Evolutionary conservation across 768 basidiomycete species (phyloP).

Genomic region (Megacollybia marginata): DNA sequence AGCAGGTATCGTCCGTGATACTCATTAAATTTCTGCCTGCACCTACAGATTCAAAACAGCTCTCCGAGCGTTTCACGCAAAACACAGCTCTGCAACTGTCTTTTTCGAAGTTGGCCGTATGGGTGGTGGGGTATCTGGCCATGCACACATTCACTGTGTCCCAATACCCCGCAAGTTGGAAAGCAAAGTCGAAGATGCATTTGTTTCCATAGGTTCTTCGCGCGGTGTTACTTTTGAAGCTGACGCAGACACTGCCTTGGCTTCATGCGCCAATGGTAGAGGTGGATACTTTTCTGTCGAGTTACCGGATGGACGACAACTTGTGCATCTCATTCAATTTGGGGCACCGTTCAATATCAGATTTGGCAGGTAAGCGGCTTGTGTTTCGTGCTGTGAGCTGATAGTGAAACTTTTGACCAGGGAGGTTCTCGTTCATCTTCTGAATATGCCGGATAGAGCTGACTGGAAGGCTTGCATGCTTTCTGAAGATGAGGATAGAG

Average conservation of each 20-base stretch:
- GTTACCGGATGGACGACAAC: constrained; percentile 74
- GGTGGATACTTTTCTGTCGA: constrained; percentile 89
- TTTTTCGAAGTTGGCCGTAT: constrained; percentile 85
- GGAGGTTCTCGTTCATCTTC: constrained; percentile 70
- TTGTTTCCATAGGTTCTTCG: constrained; percentile 59
- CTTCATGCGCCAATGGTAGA: constrained; percentile 40
- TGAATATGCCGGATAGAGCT: constrained; percentile 68
- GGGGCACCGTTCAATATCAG: constrained; percentile 80
- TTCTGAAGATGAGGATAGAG: constrained; percentile 77
- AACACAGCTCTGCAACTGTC: constrained; percentile 61
- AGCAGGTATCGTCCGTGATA: constrained; percentile 4
- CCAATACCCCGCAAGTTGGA: constrained; percentile 64
- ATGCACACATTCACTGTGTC: constrained; percentile 87
- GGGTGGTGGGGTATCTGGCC: constrained; percentile 69
- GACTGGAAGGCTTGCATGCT: constrained; percentile 92
- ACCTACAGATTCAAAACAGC: constrained; percentile 67
- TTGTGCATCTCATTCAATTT: constrained; percentile 82
- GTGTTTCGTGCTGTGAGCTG: constrained; percentile 4
- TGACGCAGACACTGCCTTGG: constrained; percentile 58
- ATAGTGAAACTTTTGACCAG: constrained; percentile 29
- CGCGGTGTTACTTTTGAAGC: constrained; percentile 70
- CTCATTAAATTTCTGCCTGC: constrained; percentile 1
- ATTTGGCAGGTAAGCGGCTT: constrained; percentile 74
- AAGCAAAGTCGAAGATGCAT: constrained; percentile 61
- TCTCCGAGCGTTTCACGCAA: constrained; percentile 63